Conservation (phyloP, 768 basidiomycete species). For the Russula abietina region DNA sequence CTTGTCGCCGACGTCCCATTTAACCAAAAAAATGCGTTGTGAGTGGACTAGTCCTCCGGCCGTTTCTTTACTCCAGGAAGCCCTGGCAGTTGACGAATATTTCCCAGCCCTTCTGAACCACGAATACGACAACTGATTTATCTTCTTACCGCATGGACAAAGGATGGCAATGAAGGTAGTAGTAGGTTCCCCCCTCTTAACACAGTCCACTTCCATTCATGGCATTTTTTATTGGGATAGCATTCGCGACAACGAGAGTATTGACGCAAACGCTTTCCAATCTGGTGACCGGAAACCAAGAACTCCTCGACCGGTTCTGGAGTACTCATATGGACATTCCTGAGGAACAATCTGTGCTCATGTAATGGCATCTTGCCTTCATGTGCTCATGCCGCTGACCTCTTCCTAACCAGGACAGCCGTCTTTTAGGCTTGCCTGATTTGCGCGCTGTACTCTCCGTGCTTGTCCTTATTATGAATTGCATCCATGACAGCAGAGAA, state of each 20-base stretch:
- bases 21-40: constrained; percentile 77
- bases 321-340: constrained; percentile 56
- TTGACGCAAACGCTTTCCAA: constrained; percentile 79
- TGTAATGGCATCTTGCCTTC: constrained; percentile 39
- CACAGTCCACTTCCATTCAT: background rate
- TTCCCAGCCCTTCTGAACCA: constrained; percentile 60
- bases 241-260: constrained; percentile 54
- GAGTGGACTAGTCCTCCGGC: constrained; percentile 31
- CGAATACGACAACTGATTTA: constrained; percentile 62
- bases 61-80: background rate
- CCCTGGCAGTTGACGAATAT: background rate
- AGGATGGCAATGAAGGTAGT: constrained; percentile 54
- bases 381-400: constrained; percentile 7
- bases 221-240: constrained; percentile 36
- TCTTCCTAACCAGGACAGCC: constrained; percentile 34
- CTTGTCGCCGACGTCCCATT: constrained; percentile 64
- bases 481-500: constrained; percentile 11
- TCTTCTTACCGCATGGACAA: constrained; percentile 69
- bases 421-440: constrained; percentile 32
- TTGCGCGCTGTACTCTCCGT: constrained; percentile 14
- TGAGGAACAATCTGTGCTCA: constrained; percentile 67
- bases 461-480: constrained; percentile 23
- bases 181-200: background rate
- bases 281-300: constrained; percentile 68
- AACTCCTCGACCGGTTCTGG: constrained; percentile 55